Conservation (phyloP, 768 basidiomycete genomes). For the Tulasnella sp. region DNA sequence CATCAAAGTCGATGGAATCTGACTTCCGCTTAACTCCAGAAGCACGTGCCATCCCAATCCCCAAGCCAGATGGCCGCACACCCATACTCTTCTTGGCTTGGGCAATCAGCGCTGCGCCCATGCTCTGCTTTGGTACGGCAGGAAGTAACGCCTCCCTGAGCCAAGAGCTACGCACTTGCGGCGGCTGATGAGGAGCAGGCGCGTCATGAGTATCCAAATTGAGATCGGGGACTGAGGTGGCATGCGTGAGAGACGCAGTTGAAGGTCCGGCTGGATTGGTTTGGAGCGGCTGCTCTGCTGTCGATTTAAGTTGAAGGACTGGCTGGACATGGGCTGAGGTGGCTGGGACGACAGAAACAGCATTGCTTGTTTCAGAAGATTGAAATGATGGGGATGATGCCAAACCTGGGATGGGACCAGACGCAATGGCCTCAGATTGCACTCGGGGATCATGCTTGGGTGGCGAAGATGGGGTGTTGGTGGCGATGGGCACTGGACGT, state of each 20-base stretch:
- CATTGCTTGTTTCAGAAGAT: no score
- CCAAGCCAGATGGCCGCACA: background rate
- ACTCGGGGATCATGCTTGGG: no score
- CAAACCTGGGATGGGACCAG: no score
- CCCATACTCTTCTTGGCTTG: slow-evolving; percentile 9
- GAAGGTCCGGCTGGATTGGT: background rate
- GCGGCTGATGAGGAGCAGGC: background rate
- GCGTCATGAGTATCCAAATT: background rate
- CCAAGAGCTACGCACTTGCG: background rate
- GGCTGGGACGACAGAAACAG: no score
- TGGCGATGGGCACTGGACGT: no score
- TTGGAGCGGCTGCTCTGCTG: no score
- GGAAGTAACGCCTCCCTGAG: background rate
- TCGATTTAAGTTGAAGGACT: no score
- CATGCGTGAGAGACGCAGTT: background rate
- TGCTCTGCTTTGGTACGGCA: background rate
- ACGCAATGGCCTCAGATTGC: no score
- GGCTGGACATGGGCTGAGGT: no score
- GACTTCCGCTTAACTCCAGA: slow-evolving; percentile 7
- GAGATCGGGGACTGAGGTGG: background rate
- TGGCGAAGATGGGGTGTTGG: no score
- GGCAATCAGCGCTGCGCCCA: background rate
- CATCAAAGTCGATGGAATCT: background rate
- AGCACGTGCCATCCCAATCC: background rate
- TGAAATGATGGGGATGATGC: no score